phyloP scores from a whole-genome alignment of 2,329 filamentous ascomycete species.

The Hysterium pulicare region DNA sequence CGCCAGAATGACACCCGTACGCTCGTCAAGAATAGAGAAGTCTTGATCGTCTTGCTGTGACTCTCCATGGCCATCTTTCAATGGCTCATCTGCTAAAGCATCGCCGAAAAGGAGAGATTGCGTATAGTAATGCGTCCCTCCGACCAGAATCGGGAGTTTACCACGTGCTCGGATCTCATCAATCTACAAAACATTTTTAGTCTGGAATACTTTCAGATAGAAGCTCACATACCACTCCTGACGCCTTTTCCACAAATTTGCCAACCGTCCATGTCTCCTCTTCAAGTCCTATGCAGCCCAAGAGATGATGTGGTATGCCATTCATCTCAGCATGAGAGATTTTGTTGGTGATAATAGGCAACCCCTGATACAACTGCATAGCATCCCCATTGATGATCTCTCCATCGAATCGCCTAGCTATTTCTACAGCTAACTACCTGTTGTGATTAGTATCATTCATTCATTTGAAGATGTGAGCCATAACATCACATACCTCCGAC shows the following conservation, averaged over 20 bases:
- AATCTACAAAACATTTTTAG: constrained; percentile 50
- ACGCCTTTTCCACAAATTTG: constrained; percentile 69
- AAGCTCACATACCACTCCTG: constrained; percentile 44
- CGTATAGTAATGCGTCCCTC: constrained; percentile 93
- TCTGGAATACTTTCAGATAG: not conserved
- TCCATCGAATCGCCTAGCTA: constrained; percentile 79
- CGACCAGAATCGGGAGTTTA: constrained; percentile 83
- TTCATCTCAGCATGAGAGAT: constrained; percentile 71
- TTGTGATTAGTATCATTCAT: constrained; percentile 32
- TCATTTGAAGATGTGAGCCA: not conserved
- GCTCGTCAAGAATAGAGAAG: constrained; percentile 68
- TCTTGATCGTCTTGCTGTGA: constrained; percentile 19
- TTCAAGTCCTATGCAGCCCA: constrained; percentile 72
- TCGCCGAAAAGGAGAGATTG: constrained; percentile 83
- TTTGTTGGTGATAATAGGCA: constrained; percentile 96
- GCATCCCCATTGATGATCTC: constrained; percentile 97
- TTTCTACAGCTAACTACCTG: constrained; percentile 77
- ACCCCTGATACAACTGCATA: constrained; percentile 91
- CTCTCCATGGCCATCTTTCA: constrained; percentile 21
- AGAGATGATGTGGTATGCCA: constrained; percentile 81
- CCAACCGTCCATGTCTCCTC: constrained; percentile 82
- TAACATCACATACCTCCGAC: constrained; percentile 64
- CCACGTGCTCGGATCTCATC: constrained; percentile 73
- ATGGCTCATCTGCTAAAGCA: constrained; percentile 53
- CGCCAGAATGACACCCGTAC: constrained; percentile 68